Conservation (phyloP, 495 filamentous ascomycete species). For the Penicillium bovifimosum region DNA sequence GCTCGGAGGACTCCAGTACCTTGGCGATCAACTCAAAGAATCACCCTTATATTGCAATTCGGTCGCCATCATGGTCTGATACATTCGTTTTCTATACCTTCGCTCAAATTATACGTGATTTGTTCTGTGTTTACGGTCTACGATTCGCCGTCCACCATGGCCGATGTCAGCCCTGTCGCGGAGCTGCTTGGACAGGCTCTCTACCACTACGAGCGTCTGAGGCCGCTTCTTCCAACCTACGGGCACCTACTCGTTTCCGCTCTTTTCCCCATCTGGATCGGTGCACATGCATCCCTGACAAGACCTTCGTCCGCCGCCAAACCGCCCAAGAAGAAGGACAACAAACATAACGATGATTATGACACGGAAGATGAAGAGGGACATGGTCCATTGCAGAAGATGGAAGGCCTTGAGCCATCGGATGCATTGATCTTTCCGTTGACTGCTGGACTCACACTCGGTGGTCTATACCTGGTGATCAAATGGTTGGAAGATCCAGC, state of each 20-base stretch:
- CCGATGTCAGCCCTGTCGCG: slow-evolving; percentile 41
- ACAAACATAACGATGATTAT: slow-evolving; percentile 33
- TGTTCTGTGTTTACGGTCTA: background rate
- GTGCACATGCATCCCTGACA: slow-evolving; percentile 63
- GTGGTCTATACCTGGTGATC: slow-evolving; percentile 80
- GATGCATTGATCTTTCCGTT: slow-evolving; percentile 87
- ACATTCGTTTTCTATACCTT: background rate
- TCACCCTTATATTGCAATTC: slow-evolving; percentile 2
- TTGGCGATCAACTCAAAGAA: slow-evolving; percentile 14
- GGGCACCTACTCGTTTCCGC: slow-evolving; percentile 62
- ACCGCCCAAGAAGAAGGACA: slow-evolving; percentile 41
- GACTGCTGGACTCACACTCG: slow-evolving; percentile 66
- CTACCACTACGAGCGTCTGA: slow-evolving; percentile 46
- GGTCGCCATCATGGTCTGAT: slow-evolving; percentile 12
- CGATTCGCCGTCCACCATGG: slow-evolving; percentile 22
- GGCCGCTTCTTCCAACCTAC: slow-evolving; percentile 59
- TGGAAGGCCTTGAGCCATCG: slow-evolving; percentile 70
- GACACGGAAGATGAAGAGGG: slow-evolving; percentile 52
- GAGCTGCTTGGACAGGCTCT: slow-evolving; percentile 44
- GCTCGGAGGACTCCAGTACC: background rate
- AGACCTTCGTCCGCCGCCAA: slow-evolving; percentile 75
- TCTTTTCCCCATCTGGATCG: slow-evolving; percentile 66
- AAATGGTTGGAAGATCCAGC: slow-evolving; percentile 80
- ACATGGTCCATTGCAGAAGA: slow-evolving; percentile 40
- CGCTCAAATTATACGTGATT: background rate